Percentiles rank a stretch among this genome's conserved stretches.
Evolutionary conservation across 1,284 basidiomycete species (phyloP).

Genomic region (Ustilago hordei): DNA sequence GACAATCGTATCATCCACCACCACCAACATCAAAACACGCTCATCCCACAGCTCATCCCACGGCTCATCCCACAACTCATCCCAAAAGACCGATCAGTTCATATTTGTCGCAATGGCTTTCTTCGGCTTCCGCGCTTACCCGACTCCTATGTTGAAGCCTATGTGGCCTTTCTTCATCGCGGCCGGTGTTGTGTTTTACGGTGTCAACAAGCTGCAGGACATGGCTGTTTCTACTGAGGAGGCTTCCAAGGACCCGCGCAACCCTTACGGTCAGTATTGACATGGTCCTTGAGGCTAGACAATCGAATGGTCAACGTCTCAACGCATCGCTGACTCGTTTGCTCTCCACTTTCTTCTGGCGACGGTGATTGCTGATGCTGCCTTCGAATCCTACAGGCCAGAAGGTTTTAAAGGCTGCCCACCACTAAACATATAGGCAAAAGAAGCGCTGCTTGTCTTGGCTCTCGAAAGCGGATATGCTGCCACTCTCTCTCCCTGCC

Average conservation of each 20-base stretch:
- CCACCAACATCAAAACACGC: conserved; percentile 9
- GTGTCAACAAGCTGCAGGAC: conserved; percentile 63
- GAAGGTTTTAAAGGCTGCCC: conserved; percentile 55
- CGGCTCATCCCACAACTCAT: background rate
- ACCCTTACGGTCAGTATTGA: conserved; percentile 65
- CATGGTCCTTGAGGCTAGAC: background rate
- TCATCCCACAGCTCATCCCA: background rate
- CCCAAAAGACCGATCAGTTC: background rate
- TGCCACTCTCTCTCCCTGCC: background rate
- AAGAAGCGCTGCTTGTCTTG: background rate
- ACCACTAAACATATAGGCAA: conserved; percentile 39
- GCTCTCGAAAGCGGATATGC: background rate
- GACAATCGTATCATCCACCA: background rate
- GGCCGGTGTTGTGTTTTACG: conserved; percentile 62
- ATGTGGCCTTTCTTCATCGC: conserved; percentile 67
- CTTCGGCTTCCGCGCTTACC: conserved; percentile 67
- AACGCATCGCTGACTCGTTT: background rate
- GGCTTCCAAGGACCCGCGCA: conserved; percentile 67
- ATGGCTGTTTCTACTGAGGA: conserved; percentile 60
- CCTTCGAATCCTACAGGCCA: conserved; percentile 38
- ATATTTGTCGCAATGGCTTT: conserved; percentile 54
- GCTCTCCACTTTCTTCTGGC: background rate
- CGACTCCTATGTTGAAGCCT: conserved; percentile 66
- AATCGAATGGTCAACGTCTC: too few relatives aligned
- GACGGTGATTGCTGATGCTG: background rate